Evolutionary conservation across 2,329 filamentous ascomycete genomes (phyloP), one percentile per base, ranked within the genome.

Genomic region (Fusarium lyarnte): DNA sequence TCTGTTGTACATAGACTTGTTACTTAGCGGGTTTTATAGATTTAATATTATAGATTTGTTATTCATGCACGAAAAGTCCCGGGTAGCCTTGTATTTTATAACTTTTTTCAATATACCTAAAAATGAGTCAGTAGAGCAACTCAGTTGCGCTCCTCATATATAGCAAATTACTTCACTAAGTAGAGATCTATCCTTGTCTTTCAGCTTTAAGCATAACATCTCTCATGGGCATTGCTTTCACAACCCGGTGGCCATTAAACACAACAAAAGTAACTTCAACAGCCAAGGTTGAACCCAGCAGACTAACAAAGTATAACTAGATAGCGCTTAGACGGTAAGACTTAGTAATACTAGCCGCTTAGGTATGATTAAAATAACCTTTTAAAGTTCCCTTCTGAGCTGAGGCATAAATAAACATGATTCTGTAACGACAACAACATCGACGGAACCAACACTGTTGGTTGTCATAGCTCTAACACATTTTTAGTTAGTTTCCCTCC

Each of bases 101-200:
- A 1, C 1, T 0, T 10, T 10, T 33, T 5, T 8, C 7, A 2
- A 3, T 46, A n/a, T n/a, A n/a, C n/a, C n/a, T n/a, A n/a, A n/a
- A n/a, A 7, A 14, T 25, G 5, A 14, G 2, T 21, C 19, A 4
- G 8, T 1, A 6, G 9, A 46, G 16, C 16, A 17, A 36, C 16
- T 45, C 3, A 8, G 7, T 19, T 0, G 23, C 3, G 11, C 17
- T 25, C 3, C 0, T 45, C 1, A n/a, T n/a, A 19, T 43, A 7
- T 9, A 13, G 17, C 2, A 19, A 12, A 8, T 8, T 2, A 3
- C 2, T 19, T 25, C 3, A 3, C 7, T 9, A 3, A 8, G 5
- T 45, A 13, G 7, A 8, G n/a, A n/a, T n/a, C n/a, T n/a, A n/a
- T n/a, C n/a, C n/a, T n/a, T n/a, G n/a, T n/a, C n/a, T n/a, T n/a